phyloP scores from a whole-genome alignment of 106 monocot species.

The Posidonia australis region DNA sequence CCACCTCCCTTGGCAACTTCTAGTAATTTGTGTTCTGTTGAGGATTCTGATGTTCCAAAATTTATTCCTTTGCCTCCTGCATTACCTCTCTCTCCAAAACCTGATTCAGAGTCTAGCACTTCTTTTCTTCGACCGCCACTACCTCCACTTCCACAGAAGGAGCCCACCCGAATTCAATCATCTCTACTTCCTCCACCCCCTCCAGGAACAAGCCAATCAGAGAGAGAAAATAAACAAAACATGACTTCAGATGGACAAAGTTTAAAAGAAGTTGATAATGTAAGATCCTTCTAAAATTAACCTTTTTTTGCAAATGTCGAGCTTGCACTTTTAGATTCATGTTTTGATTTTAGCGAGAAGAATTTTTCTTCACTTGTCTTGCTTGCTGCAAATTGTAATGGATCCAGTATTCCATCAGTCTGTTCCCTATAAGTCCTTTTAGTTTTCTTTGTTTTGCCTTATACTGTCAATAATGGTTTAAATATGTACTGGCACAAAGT shows the following conservation, averaged over 20 bases:
- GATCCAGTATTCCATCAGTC: background rate
- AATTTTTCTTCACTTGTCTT: background rate
- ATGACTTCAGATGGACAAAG: constrained; percentile 21
- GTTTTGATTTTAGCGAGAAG: background rate
- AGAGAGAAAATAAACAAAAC: constrained; percentile 22
- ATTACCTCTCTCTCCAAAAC: constrained; percentile 44
- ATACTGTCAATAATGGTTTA: background rate
- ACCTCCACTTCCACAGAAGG: constrained; percentile 45
- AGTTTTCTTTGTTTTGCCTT: background rate
- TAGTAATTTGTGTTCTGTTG: constrained; percentile 20
- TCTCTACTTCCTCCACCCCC: constrained; percentile 47
- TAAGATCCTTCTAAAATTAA: constrained; percentile 10
- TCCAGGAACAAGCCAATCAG: constrained; percentile 20
- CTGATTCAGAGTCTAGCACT: constrained; percentile 14
- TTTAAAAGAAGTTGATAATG: constrained; percentile 37
- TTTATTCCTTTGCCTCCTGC: constrained; percentile 53
- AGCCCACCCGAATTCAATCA: constrained; percentile 11
- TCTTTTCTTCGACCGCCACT: constrained; percentile 30
- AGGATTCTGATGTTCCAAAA: constrained; percentile 27
- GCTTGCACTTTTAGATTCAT: background rate
- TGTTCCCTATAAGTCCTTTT: background rate
- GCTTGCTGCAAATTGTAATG: background rate
- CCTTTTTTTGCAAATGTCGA: background rate
- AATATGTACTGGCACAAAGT: too few species aligned
- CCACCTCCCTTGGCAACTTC: constrained; percentile 54